Evolutionary conservation across 108 stramenopile genomes (phyloP), one percentile per base, ranked within the genome.

Genomic region (Mediolabrus comicus): DNA sequence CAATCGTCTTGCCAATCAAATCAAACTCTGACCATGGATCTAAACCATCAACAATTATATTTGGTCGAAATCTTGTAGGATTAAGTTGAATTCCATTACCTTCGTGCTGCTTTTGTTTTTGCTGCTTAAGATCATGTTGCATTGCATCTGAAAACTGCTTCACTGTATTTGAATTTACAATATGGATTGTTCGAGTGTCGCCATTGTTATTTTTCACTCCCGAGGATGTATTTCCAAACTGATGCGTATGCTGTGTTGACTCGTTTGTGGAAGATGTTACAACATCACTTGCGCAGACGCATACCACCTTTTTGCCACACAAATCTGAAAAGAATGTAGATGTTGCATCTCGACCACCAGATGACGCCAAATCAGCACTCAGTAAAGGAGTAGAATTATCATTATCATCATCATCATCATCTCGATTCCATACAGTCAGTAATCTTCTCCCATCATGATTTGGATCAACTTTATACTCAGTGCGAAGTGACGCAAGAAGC

Each of bases 181-280:
- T 77, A 52, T 87, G 87, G 8, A 87, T 46, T 31, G 82, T 83
- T 36, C 87, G 57, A 26, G 82, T 87, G 62, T 87, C 87, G 16
- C 72, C 72, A 13, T 77, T 62, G 14, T 82, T 77, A 43, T 72
- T 53, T 55, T 85, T 87, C 22, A 69, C 65, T 13, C 87, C 84
- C 17, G 82, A 82, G 14, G 75, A 73, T 9, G 87, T 87, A 55
- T 87, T 87, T 29, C 84, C 87, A 77, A 87, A 87, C 62, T 87
- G 87, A 69, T 81, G 80, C 1, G 64, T 79, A 36, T 83, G 71
- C 10, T 60, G 34, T 41, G 1, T 25, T 41, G 0, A 28, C 29
- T 41, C n/a, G n/a, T n/a, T n/a, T n/a, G n/a, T n/a, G n/a, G n/a
- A n/a, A n/a, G n/a, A n/a, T 16, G 25, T 59, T 27, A 57, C 56